Percentiles rank a stretch among this genome's conserved stretches.
phyloP scores from a whole-genome alignment of 1,139 yeast genomes.

The Zygosaccharomyces pseudobailii region DNA sequence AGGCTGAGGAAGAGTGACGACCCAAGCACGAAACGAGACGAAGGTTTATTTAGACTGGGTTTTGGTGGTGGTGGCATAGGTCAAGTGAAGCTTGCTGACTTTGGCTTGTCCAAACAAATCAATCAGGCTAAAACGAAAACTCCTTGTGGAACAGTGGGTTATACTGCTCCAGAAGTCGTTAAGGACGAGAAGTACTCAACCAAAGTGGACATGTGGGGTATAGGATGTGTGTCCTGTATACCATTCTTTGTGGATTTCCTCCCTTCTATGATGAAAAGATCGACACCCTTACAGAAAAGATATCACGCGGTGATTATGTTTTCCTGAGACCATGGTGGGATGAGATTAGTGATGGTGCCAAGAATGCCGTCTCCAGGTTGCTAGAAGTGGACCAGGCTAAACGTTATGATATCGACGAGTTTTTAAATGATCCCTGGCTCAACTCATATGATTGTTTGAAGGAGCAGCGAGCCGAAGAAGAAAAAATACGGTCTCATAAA shows the following conservation, averaged over 20 bases:
- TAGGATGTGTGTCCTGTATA: slow-evolving; percentile 90
- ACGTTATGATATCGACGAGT: slow-evolving; percentile 73
- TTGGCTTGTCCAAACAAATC: slow-evolving; percentile 85
- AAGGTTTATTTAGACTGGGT: slow-evolving; percentile 72
- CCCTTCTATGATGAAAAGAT: slow-evolving; percentile 91
- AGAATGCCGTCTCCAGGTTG: slow-evolving; percentile 67
- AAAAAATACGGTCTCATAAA: slow-evolving; percentile 11
- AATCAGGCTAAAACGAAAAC: slow-evolving; percentile 67
- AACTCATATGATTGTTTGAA: slow-evolving; percentile 28
- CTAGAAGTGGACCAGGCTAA: slow-evolving; percentile 77
- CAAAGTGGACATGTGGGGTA: slow-evolving; percentile 93
- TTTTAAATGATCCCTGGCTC: slow-evolving; percentile 81
- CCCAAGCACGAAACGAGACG: slow-evolving; percentile 64
- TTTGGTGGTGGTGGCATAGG: slow-evolving; percentile 93
- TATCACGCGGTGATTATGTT: slow-evolving; percentile 75
- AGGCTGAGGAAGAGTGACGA: slow-evolving; percentile 71
- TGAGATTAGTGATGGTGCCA: slow-evolving; percentile 76
- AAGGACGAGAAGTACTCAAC: slow-evolving; percentile 80
- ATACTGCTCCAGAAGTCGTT: slow-evolving; percentile 93
- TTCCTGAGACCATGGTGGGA: slow-evolving; percentile 97
- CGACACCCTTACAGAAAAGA: slow-evolving; percentile 75
- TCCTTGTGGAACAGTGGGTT: slow-evolving; percentile 88
- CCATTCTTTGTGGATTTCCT: slow-evolving; percentile 90
- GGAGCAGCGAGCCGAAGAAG: slow-evolving; percentile 6
- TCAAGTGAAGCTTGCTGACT: slow-evolving; percentile 79